These are phyloP conservation scores for Pseudogymnoascus sp. DNA, from an alignment of 2,329 filamentous ascomycete species.

Conservation along the genomic window DNA sequence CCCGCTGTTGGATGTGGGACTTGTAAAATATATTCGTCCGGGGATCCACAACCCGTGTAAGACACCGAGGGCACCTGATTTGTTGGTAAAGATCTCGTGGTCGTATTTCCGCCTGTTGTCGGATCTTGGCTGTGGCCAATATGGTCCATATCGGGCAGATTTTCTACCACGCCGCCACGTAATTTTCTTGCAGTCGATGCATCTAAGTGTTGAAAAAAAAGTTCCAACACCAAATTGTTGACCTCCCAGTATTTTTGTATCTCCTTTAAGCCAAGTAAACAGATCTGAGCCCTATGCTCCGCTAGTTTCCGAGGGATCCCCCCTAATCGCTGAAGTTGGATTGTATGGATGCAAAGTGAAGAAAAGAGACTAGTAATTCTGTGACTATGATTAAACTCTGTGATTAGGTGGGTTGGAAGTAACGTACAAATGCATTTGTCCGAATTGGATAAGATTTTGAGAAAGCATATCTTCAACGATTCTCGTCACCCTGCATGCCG, in stretches of 20 bases:
- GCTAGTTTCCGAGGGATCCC: slow-evolving; percentile 36
- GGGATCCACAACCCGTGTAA: background rate
- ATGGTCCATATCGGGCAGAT: background rate
- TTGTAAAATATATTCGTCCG: background rate
- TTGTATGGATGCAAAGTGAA: slow-evolving; percentile 40
- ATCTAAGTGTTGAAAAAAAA: slow-evolving; percentile 42
- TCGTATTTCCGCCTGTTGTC: background rate
- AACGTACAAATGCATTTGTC: slow-evolving; percentile 35
- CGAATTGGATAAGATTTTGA: slow-evolving; percentile 35
- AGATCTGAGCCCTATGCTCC: slow-evolving; percentile 41
- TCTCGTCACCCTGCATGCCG: slow-evolving; percentile 37
- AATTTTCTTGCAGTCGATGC: slow-evolving; percentile 35
- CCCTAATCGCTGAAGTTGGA: slow-evolving; percentile 31
- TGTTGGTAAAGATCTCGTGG: background rate
- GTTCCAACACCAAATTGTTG: slow-evolving; percentile 39
- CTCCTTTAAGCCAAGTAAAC: slow-evolving; percentile 39
- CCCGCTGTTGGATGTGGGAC: background rate
- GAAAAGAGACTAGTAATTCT: slow-evolving; percentile 41
- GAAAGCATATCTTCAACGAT: slow-evolving; percentile 42
- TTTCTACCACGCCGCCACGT: slow-evolving; percentile 3
- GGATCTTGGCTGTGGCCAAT: background rate
- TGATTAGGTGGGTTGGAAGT: background rate
- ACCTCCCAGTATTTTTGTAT: slow-evolving; percentile 42
- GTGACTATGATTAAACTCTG: background rate
- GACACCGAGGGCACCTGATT: background rate